Conservation (phyloP, 495 filamentous ascomycete species). For the Oidiodendron maius region DNA sequence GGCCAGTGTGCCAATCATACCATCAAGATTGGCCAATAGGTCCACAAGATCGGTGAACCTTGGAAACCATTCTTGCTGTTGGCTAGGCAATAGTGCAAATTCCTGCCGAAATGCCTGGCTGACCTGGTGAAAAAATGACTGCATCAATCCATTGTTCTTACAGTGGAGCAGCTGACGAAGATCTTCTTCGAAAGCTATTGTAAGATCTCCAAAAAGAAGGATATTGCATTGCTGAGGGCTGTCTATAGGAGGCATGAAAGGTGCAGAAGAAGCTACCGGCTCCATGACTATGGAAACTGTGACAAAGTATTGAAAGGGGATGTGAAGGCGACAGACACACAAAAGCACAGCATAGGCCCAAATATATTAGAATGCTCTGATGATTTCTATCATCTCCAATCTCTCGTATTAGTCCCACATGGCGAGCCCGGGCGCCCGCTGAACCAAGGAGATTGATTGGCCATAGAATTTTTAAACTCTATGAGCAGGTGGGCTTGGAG, state of each 20-base stretch:
- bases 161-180: conserved; percentile 51
- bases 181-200: conserved; percentile 63
- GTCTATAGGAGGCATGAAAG: neutral
- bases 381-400: too few relatives aligned
- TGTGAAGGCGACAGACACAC: too few relatives aligned
- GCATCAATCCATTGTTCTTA: conserved; percentile 60
- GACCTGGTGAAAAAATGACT: conserved; percentile 58
- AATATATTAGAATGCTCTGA: too few relatives aligned
- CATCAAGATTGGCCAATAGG: conserved; percentile 51
- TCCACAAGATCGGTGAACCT: conserved; percentile 64
- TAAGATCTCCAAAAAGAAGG: conserved; percentile 72
- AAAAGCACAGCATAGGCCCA: too few relatives aligned
- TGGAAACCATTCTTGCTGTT: conserved; percentile 58
- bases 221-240: conserved; percentile 8
- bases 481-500: too few relatives aligned
- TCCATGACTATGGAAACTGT: too few relatives aligned
- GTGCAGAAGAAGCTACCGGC: too few relatives aligned
- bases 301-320: too few relatives aligned
- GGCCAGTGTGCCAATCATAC: conserved; percentile 50
- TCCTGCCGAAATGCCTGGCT: conserved; percentile 58
- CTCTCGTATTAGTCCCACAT: too few relatives aligned
- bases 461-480: too few relatives aligned
- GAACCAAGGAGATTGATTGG: too few relatives aligned
- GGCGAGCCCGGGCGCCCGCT: too few relatives aligned
- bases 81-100: conserved; percentile 51